phyloP scores from a whole-genome alignment of 1,139 yeast species.

The Debaryomycetaceae sp. region DNA sequence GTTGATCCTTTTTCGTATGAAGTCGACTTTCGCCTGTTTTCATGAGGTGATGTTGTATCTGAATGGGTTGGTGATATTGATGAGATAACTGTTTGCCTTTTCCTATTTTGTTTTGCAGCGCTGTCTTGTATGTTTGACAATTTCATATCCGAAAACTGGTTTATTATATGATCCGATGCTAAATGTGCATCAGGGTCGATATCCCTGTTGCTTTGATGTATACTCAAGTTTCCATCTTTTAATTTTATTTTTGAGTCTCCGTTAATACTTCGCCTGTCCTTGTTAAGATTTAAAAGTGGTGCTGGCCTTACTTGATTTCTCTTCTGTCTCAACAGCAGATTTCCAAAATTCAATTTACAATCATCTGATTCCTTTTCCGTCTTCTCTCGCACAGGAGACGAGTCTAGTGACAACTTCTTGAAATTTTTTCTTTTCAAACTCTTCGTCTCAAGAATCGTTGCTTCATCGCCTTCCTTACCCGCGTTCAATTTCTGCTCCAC shows the following conservation, averaged over 20 bases:
- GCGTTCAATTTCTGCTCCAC: not conserved
- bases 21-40: constrained; percentile 4
- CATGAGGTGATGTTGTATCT: constrained; percentile 15
- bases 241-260: not conserved
- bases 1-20: constrained; percentile 3
- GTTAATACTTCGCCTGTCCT: not conserved
- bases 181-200: constrained; percentile 28
- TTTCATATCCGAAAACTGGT: constrained; percentile 32
- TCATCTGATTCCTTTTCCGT: not conserved
- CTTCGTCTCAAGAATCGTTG: constrained; percentile 43
- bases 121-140: constrained; percentile 6
- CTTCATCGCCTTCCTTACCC: constrained; percentile 7
- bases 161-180: constrained; percentile 22
- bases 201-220: constrained; percentile 21
- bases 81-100: constrained; percentile 43
- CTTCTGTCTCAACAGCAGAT: constrained; percentile 12
- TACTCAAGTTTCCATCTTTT: not conserved
- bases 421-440: constrained; percentile 70
- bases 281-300: constrained; percentile 20
- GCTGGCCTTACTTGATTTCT: constrained; percentile 19
- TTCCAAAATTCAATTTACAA: not conserved
- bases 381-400: constrained; percentile 9
- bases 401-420: constrained; percentile 61
- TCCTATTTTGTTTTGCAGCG: constrained; percentile 10
- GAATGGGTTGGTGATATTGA: constrained; percentile 45